phyloP scores from a whole-genome alignment of 2,329 filamentous ascomycete genomes.

The Hymenoscyphus salicellus region DNA sequence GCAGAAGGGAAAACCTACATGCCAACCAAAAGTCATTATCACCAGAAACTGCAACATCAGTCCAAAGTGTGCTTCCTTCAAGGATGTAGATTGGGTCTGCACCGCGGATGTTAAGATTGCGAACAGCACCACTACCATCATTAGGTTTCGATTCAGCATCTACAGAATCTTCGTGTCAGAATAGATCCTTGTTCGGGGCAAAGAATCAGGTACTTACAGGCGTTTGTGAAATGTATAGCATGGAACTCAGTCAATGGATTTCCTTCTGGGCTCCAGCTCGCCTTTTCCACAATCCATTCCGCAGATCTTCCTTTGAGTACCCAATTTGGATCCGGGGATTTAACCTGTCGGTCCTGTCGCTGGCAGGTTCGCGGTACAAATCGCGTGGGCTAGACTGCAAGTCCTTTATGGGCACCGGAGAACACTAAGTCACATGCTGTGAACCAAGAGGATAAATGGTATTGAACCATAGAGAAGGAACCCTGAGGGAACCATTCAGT shows the following conservation, averaged over 20 bases:
- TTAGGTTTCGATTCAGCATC: too few species aligned
- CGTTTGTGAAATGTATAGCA: not conserved
- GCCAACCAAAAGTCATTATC: not conserved
- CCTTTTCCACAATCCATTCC: not conserved
- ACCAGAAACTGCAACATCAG: not conserved
- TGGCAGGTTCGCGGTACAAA: too few species aligned
- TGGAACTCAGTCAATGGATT: not conserved
- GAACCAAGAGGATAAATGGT: too few species aligned
- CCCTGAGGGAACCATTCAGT: not conserved
- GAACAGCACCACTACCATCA: not conserved
- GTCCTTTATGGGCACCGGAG: too few species aligned
- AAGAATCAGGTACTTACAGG: not conserved
- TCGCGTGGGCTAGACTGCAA: too few species aligned
- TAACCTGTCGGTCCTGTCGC: not conserved
- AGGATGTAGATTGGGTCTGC: not conserved
- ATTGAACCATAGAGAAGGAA: not conserved
- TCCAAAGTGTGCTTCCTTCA: not conserved
- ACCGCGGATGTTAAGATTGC: not conserved
- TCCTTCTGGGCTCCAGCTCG: not conserved
- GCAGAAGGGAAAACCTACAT: not conserved
- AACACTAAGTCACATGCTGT: too few species aligned
- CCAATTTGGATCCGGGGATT: not conserved
- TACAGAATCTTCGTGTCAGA: too few species aligned
- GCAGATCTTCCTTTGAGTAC: not conserved
- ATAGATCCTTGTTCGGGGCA: too few species aligned